Percentiles rank a stretch among this genome's conserved stretches.
These are phyloP conservation scores for Panaeolus cyanescens DNA, from an alignment of 768 basidiomycete genomes.

Conservation along the genomic window DNA sequence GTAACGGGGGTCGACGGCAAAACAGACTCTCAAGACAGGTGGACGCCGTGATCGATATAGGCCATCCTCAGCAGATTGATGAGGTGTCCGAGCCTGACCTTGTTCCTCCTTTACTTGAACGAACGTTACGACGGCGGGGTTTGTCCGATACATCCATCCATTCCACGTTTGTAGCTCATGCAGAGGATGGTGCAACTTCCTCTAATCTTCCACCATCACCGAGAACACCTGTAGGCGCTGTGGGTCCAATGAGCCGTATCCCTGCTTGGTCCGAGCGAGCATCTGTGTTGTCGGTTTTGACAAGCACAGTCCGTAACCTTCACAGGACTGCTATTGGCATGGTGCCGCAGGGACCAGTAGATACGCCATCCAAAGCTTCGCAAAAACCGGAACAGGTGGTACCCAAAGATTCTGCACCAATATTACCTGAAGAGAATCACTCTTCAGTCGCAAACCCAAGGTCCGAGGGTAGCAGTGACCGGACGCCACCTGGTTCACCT, in stretches of 20 bases:
- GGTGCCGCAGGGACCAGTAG: background rate
- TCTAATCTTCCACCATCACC: constrained; percentile 18
- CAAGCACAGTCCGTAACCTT: background rate
- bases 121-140: constrained; percentile 74
- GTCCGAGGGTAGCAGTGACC: background rate
- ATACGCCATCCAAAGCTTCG: background rate
- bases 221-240: constrained; percentile 1
- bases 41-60: constrained; percentile 75
- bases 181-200: constrained; percentile 28
- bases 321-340: constrained; percentile 8
- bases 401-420: background rate
- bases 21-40: constrained; percentile 62
- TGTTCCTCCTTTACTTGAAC: constrained; percentile 59
- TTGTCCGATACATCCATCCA: constrained; percentile 93
- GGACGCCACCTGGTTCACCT: background rate
- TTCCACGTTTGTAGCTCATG: constrained; percentile 73
- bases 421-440: background rate
- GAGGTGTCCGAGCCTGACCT: constrained; percentile 43
- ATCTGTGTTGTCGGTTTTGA: constrained; percentile 54
- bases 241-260: constrained; percentile 14
- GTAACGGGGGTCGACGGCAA: constrained; percentile 19
- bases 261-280: constrained; percentile 39
- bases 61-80: constrained; percentile 29
- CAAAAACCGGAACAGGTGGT: background rate
- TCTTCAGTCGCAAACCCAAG: background rate